phyloP scores from a whole-genome alignment of 1,284 basidiomycete species.

The Uromyces viciae-fabae region DNA sequence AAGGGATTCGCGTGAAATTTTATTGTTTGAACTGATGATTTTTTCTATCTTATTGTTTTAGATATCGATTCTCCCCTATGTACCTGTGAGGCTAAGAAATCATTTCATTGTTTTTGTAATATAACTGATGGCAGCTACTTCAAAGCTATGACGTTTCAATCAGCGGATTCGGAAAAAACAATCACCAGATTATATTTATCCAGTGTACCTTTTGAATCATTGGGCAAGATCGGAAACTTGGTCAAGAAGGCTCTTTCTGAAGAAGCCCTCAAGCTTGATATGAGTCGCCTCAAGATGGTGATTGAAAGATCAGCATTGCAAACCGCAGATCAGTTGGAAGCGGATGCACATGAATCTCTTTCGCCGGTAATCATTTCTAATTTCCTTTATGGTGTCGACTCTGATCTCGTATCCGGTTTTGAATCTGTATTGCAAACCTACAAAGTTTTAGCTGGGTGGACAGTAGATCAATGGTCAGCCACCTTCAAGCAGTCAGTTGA shows the following conservation, averaged over 20 bases:
- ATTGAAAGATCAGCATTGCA: slow-evolving; percentile 62
- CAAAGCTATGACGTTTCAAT: slow-evolving; percentile 73
- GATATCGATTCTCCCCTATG: slow-evolving; percentile 87
- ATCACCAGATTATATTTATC: slow-evolving; percentile 74
- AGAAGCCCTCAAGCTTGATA: slow-evolving; percentile 77
- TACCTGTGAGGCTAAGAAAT: slow-evolving; percentile 57
- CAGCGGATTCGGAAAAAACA: slow-evolving; percentile 67
- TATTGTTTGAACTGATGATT: neutral
- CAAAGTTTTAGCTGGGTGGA: slow-evolving; percentile 61
- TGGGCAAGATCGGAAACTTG: slow-evolving; percentile 69
- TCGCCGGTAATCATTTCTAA: slow-evolving; percentile 55
- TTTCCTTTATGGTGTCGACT: slow-evolving; percentile 50
- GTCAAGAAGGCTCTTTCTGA: slow-evolving; percentile 69
- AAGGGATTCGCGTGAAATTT: too few species aligned
- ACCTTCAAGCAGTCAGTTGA: slow-evolving; percentile 71
- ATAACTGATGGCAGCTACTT: slow-evolving; percentile 58
- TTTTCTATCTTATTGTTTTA: slow-evolving; percentile 62
- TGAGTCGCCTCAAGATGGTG: slow-evolving; percentile 85
- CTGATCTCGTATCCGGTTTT: neutral
- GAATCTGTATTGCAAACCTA: slow-evolving; percentile 51
- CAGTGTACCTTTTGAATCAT: slow-evolving; percentile 75
- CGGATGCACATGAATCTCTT: slow-evolving; percentile 56
- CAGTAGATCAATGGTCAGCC: slow-evolving; percentile 70
- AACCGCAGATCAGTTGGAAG: slow-evolving; percentile 56
- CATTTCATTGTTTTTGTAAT: neutral